These are phyloP conservation scores for Lactifluus pinguis DNA, from an alignment of 768 basidiomycete species.

Conservation along the genomic window DNA sequence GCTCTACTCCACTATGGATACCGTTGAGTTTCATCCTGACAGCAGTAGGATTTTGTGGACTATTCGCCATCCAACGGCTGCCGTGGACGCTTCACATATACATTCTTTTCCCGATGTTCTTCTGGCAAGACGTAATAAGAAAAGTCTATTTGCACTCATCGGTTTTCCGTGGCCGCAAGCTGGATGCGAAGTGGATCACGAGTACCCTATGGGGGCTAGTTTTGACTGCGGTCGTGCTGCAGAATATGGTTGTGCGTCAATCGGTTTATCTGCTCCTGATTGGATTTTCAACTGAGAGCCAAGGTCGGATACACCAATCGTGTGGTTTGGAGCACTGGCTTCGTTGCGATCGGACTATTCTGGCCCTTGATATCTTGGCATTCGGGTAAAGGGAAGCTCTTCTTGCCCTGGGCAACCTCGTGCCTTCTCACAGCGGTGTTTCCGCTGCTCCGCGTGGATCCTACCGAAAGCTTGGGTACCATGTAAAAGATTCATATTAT, in stretches of 20 bases:
- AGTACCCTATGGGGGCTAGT: constrained; percentile 22
- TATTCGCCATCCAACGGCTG: constrained; percentile 54
- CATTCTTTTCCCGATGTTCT: constrained; percentile 64
- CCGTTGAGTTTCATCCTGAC: constrained; percentile 22
- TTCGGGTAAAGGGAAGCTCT: constrained; percentile 22
- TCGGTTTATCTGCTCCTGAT: background rate
- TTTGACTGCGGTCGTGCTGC: constrained; percentile 38
- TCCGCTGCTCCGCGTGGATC: constrained; percentile 64
- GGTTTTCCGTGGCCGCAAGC: background rate
- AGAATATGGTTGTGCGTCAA: constrained; percentile 63
- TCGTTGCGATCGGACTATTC: constrained; percentile 44
- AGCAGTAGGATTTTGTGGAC: constrained; percentile 34
- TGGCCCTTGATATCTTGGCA: constrained; percentile 61
- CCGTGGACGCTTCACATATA: constrained; percentile 74
- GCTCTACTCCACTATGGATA: background rate
- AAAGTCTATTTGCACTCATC: background rate
- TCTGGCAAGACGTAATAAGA: constrained; percentile 50
- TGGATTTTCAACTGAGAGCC: background rate
- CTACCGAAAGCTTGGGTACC: constrained; percentile 46
- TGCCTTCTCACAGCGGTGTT: constrained; percentile 54
- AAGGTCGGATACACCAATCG: constrained; percentile 67
- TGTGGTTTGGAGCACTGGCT: constrained; percentile 63
- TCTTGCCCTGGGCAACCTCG: constrained; percentile 36
- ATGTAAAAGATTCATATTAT: constrained; percentile 41
- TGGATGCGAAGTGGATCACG: background rate